Evolutionary conservation across 495 filamentous ascomycete genomes (phyloP).

Genomic region (Penicillium angulare): DNA sequence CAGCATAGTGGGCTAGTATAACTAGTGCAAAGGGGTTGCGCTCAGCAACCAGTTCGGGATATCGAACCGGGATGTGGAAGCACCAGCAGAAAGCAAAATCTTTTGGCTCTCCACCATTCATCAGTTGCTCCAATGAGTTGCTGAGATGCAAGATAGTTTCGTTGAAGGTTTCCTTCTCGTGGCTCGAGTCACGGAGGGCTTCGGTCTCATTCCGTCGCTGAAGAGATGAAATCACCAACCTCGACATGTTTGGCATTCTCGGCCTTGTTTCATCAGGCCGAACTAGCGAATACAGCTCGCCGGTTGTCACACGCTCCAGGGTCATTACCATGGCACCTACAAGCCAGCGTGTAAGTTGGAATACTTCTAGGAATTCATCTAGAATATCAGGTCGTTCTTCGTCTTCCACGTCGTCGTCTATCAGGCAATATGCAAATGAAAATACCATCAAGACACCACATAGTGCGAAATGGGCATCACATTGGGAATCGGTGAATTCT

Average conservation of each 20-base stretch:
- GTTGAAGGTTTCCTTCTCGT: slow-evolving; percentile 31
- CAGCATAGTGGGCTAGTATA: slow-evolving; percentile 51
- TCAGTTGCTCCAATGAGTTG: slow-evolving; percentile 27
- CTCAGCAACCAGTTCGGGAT: slow-evolving; percentile 48
- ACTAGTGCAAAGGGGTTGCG: slow-evolving; percentile 54
- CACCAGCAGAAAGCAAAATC: slow-evolving; percentile 48
- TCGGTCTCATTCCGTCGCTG: slow-evolving; percentile 29
- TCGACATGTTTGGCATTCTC: slow-evolving; percentile 39
- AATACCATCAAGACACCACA: slow-evolving; percentile 46
- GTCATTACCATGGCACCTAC: slow-evolving; percentile 30
- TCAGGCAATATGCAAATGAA: slow-evolving; percentile 39
- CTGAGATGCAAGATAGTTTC: slow-evolving; percentile 32
- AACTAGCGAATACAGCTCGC: slow-evolving; percentile 35
- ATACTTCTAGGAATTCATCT: slow-evolving; percentile 44
- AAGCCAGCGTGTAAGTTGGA: slow-evolving; percentile 39
- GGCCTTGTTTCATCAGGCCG: slow-evolving; percentile 19
- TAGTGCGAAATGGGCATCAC: slow-evolving; percentile 46
- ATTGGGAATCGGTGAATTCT: slow-evolving; percentile 34
- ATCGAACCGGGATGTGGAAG: slow-evolving; percentile 48
- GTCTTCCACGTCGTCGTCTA: slow-evolving; percentile 21
- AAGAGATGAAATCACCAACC: slow-evolving; percentile 32
- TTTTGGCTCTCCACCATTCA: slow-evolving; percentile 35
- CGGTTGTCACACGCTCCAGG: slow-evolving; percentile 32
- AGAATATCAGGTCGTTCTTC: slow-evolving; percentile 20
- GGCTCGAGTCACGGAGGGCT: slow-evolving; percentile 19